phyloP scores from a whole-genome alignment of 2,329 filamentous ascomycete genomes.

The Neonectria magnoliae region DNA sequence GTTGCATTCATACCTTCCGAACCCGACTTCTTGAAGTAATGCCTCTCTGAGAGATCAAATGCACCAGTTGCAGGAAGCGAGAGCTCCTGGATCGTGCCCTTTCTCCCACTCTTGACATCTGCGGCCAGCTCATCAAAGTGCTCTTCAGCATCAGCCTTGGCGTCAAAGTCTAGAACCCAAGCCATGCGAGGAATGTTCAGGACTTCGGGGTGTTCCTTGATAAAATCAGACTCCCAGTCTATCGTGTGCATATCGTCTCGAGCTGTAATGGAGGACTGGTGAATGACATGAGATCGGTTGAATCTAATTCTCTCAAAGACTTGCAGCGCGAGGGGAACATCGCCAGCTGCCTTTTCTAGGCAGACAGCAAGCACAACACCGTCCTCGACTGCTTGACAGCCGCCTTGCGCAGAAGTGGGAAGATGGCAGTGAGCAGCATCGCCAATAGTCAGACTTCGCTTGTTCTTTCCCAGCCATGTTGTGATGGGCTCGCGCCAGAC shows the following conservation, averaged over 20 bases:
- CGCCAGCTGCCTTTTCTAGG: too few species aligned
- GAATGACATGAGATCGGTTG: constrained; percentile 18
- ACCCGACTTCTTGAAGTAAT: constrained; percentile 1
- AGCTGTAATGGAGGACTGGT: constrained; percentile 7
- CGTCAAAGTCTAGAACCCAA: constrained; percentile 13
- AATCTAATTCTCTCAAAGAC: not conserved
- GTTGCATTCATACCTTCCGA: not conserved
- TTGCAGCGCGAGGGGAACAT: too few species aligned
- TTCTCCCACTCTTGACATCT: constrained; percentile 9
- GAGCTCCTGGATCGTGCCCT: constrained; percentile 8
- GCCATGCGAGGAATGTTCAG: constrained; percentile 7
- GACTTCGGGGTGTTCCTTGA: not conserved
- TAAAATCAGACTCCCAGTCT: constrained; percentile 13
- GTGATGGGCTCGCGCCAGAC: too few species aligned
- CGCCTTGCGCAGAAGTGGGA: too few species aligned
- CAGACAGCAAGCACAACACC: too few species aligned
- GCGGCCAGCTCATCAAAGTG: constrained; percentile 11
- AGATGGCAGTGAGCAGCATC: too few species aligned
- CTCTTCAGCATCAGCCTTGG: constrained; percentile 2
- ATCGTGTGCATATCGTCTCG: constrained; percentile 2
- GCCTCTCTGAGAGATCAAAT: not conserved
- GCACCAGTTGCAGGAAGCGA: constrained; percentile 5
- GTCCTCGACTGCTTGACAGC: too few species aligned
- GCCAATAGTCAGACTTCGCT: too few species aligned
- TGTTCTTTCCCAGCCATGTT: too few species aligned